phyloP scores from a whole-genome alignment of 208 protist species.

The Leishmania tarentolae region DNA sequence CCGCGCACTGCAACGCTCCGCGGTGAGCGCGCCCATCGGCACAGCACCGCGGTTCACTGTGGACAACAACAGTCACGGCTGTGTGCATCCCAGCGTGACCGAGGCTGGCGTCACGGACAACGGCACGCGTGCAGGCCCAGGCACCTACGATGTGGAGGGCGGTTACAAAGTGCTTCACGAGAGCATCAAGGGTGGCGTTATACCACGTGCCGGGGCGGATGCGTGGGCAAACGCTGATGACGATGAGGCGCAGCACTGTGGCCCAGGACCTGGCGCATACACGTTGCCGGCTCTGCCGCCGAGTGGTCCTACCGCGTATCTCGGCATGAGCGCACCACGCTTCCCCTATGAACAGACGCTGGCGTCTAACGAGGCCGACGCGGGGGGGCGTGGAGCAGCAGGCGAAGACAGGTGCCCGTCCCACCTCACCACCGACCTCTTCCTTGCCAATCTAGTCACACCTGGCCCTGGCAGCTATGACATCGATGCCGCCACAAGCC shows the following conservation, averaged over 20 bases:
- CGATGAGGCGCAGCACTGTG: not conserved
- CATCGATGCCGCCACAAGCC: conserved; percentile 19
- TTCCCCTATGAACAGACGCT: conserved; percentile 23
- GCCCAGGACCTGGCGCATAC: conserved; percentile 53
- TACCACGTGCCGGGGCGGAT: conserved; percentile 16
- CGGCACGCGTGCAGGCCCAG: conserved; percentile 10
- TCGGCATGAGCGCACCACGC: conserved; percentile 25
- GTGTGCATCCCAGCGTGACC: not conserved
- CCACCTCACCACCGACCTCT: not conserved
- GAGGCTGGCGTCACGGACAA: not conserved
- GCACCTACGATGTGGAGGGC: conserved; percentile 19
- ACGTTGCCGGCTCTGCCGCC: conserved; percentile 14
- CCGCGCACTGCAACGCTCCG: conserved; percentile 12
- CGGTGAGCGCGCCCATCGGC: conserved; percentile 9
- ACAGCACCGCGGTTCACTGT: conserved; percentile 15
- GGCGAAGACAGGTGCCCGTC: not conserved
- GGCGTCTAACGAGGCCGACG: not conserved
- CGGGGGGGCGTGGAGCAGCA: not conserved
- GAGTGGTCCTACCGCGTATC: conserved; percentile 12
- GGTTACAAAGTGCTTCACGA: conserved; percentile 2
- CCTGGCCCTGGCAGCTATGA: conserved; percentile 40
- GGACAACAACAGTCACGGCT: not conserved
- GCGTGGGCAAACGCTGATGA: not conserved
- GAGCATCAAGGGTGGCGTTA: conserved; percentile 22
- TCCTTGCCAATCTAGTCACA: conserved; percentile 4